Evolutionary conservation across 2,329 filamentous ascomycete species (phyloP).

Genomic region (Periconia digitata): DNA sequence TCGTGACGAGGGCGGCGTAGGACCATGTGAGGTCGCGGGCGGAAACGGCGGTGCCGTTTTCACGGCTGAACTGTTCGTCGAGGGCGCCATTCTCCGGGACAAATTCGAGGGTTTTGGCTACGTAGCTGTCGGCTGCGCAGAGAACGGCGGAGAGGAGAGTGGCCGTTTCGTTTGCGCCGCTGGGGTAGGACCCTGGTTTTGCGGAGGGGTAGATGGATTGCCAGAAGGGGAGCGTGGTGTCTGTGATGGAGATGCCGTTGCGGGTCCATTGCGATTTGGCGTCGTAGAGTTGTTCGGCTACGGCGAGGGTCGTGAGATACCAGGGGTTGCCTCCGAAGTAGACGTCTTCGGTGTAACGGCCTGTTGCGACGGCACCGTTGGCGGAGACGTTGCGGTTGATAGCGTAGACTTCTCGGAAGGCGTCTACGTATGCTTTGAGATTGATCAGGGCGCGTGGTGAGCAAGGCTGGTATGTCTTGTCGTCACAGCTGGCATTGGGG

Average conservation of each 20-base stretch:
- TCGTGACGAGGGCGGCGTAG: slow-evolving; percentile 68
- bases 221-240: slow-evolving; percentile 68
- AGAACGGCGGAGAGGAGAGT: slow-evolving; percentile 61
- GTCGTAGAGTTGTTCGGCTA: slow-evolving; percentile 77
- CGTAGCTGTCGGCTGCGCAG: slow-evolving; percentile 61
- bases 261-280: slow-evolving; percentile 70
- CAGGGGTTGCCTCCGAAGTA: slow-evolving; percentile 80
- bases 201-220: slow-evolving; percentile 61
- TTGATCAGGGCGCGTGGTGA: slow-evolving; percentile 62
- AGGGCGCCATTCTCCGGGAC: slow-evolving; percentile 61
- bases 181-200: slow-evolving; percentile 63
- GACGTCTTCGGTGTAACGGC: slow-evolving; percentile 53
- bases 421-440: slow-evolving; percentile 72
- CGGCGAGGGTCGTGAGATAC: slow-evolving; percentile 73
- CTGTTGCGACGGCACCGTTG: slow-evolving; percentile 55
- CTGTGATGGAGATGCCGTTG: slow-evolving; percentile 63
- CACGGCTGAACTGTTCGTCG: slow-evolving; percentile 65
- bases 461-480: slow-evolving; percentile 76
- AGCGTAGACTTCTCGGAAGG: slow-evolving; percentile 68
- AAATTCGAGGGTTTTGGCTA: slow-evolving; percentile 49
- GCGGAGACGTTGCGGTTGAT: slow-evolving; percentile 66
- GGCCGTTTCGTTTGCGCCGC: slow-evolving; percentile 55
- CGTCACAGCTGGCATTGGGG: slow-evolving; percentile 64
- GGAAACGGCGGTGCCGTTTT: slow-evolving; percentile 54
- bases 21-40: slow-evolving; percentile 71